These are phyloP conservation scores for Gamarada debralockiae DNA, from an alignment of 495 filamentous ascomycete genomes.

Conservation along the genomic window DNA sequence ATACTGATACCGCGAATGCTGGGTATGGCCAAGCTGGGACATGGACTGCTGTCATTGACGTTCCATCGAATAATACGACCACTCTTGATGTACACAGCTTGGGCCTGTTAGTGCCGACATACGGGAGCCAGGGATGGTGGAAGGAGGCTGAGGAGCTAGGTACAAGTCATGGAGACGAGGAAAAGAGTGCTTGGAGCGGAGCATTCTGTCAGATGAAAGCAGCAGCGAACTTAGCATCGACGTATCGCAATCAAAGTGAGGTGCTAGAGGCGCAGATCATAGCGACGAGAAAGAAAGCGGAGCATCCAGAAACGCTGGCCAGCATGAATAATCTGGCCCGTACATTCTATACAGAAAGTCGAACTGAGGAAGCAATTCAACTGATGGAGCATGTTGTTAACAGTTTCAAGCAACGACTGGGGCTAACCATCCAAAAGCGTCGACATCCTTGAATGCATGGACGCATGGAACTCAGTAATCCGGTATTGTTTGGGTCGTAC, in stretches of 20 bases:
- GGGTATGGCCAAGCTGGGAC: constrained; percentile 19
- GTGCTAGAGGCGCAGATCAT: constrained; percentile 15
- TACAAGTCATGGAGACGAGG: constrained; percentile 23
- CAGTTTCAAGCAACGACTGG: not conserved
- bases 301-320: constrained; percentile 4
- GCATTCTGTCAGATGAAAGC: constrained; percentile 29
- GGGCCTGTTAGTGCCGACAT: constrained; percentile 1
- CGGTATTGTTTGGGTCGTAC: too few species aligned
- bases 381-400: not conserved
- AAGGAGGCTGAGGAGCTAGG: constrained; percentile 26
- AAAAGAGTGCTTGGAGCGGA: constrained; percentile 28
- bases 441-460: constrained; percentile 15
- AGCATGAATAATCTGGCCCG: constrained; percentile 3
- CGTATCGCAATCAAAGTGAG: constrained; percentile 29
- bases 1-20: constrained; percentile 15
- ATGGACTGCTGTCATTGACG: constrained; percentile 2
- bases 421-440: not conserved
- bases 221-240: constrained; percentile 27
- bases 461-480: constrained; percentile 38
- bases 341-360: not conserved
- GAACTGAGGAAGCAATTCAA: not conserved
- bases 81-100: constrained; percentile 12
- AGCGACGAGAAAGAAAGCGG: constrained; percentile 5
- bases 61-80: not conserved
- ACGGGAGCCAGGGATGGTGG: constrained; percentile 16